A percentile compares a stretch with the other conserved stretches of the same genome.
Evolutionary conservation across 345 rosid species (phyloP).

Genomic region (Citrus trifoliata): DNA sequence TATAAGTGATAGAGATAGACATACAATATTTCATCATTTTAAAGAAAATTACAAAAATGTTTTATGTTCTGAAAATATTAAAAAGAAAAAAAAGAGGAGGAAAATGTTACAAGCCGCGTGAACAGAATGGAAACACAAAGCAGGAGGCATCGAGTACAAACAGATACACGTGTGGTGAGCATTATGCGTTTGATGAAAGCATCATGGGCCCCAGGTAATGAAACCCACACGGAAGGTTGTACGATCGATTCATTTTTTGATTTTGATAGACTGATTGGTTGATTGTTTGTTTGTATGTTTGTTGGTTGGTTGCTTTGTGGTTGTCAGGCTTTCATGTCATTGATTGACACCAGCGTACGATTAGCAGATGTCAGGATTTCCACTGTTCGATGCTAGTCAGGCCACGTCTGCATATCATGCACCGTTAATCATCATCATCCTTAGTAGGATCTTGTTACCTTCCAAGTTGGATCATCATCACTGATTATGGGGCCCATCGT

Average conservation of each 20-base stretch:
- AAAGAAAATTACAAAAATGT: not conserved
- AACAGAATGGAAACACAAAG: not conserved
- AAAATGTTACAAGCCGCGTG: not conserved
- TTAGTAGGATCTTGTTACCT: not conserved
- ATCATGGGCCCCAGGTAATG: not conserved
- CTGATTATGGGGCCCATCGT: not conserved
- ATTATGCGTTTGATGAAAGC: not conserved
- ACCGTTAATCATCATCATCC: constrained; percentile 11
- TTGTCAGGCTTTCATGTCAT: not conserved
- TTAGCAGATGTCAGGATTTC: not conserved
- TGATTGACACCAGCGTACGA: not conserved
- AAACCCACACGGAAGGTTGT: not conserved
- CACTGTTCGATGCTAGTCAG: constrained; percentile 8
- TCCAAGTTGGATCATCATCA: not conserved
- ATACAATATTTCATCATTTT: too few species aligned
- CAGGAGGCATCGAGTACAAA: not conserved
- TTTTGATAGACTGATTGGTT: not conserved
- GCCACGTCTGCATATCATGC: constrained; percentile 26
- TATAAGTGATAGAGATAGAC: too few species aligned
- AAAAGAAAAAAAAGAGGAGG: not conserved
- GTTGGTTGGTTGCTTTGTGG: not conserved
- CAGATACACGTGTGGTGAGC: constrained; percentile 1
- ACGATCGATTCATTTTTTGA: not conserved
- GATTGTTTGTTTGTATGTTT: not conserved
- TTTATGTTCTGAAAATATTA: not conserved